Conservation (phyloP, 805 yeast genomes). For the Lipomyces anomalus region DNA sequence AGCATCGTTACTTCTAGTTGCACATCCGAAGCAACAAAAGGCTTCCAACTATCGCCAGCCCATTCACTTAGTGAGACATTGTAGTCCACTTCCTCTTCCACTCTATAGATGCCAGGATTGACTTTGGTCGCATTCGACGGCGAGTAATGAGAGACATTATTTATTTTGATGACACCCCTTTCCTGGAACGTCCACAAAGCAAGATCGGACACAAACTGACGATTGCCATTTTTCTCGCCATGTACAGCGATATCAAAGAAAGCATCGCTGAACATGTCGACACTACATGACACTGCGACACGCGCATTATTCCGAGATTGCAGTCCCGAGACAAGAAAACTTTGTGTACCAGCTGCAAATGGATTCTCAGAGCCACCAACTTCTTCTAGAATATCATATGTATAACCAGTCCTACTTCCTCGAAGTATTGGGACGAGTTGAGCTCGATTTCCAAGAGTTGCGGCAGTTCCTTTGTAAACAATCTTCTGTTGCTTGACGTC, state of each 20-base stretch:
- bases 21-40: constrained; percentile 53
- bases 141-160: constrained; percentile 51
- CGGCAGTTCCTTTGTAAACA: constrained; percentile 52
- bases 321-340: constrained; percentile 64
- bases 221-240: constrained; percentile 27
- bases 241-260: constrained; percentile 18
- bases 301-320: constrained; percentile 80
- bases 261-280: constrained; percentile 42
- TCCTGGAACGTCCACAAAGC: constrained; percentile 71
- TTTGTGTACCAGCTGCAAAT: constrained; percentile 82
- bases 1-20: constrained; percentile 85
- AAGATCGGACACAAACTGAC: constrained; percentile 42
- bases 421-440: constrained; percentile 62
- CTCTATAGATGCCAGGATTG: constrained; percentile 49
- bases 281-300: constrained; percentile 73
- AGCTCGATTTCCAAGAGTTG: constrained; percentile 64
- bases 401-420: constrained; percentile 59
- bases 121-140: constrained; percentile 32
- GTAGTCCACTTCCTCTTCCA: constrained; percentile 63
- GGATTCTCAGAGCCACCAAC: constrained; percentile 41
- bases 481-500: constrained; percentile 18
- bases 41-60: constrained; percentile 61
- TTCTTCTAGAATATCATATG: constrained; percentile 41
- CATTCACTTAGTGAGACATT: constrained; percentile 40
- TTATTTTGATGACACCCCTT: constrained; percentile 55